Conservation (phyloP, 2,329 filamentous ascomycete genomes). For the Fusarium nanum region DNA sequence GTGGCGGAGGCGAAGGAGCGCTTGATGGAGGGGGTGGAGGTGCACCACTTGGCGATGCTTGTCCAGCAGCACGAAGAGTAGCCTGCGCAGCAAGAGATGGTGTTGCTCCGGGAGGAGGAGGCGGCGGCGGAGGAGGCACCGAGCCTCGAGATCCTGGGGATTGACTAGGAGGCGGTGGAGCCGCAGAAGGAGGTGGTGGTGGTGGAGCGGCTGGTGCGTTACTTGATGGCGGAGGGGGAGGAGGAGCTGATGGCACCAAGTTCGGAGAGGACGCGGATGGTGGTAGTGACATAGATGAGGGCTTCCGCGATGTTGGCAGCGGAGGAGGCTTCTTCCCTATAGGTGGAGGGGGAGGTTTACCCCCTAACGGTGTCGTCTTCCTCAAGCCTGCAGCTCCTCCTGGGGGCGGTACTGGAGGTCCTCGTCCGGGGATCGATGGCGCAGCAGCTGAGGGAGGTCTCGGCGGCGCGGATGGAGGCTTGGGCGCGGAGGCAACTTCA, state of each 20-base stretch:
- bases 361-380: conserved; percentile 62
- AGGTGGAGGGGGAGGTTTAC: conserved; percentile 78
- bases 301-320: conserved; percentile 69
- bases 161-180: conserved; percentile 54
- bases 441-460: conserved; percentile 60
- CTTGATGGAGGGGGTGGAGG: conserved; percentile 52
- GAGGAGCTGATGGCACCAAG: conserved; percentile 53
- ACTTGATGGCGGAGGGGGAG: conserved; percentile 55
- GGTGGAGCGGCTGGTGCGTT: conserved; percentile 57
- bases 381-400: conserved; percentile 63
- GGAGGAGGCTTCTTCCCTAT: conserved; percentile 80
- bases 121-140: conserved; percentile 48
- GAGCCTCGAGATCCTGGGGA: conserved; percentile 49
- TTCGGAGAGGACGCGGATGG: conserved; percentile 48
- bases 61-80: conserved; percentile 57
- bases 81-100: conserved; percentile 59
- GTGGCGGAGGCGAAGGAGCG: conserved; percentile 55
- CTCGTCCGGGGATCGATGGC: conserved; percentile 37
- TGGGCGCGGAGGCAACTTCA: conserved; percentile 57
- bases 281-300: conserved; percentile 56
- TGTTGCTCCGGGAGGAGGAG: conserved; percentile 35
- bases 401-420: conserved; percentile 55
- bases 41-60: conserved; percentile 53
- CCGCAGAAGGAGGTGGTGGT: conserved; percentile 52
- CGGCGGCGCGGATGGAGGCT: conserved; percentile 67